Evolutionary conservation across 441 rosid genomes (phyloP), one percentile per base, ranked within the genome.

Genomic region (Biscutella laevigata): DNA sequence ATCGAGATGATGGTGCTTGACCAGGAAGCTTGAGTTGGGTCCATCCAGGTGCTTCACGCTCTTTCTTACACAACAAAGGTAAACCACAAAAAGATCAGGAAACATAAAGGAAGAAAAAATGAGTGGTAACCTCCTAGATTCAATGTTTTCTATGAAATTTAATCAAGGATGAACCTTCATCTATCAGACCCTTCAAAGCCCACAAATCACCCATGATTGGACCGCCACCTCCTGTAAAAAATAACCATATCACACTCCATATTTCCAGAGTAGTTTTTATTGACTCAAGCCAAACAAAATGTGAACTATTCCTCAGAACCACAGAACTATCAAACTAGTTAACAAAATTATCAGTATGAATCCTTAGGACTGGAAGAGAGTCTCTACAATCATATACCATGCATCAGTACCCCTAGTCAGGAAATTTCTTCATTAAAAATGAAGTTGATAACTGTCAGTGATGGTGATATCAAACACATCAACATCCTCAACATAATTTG

Each of bases 21-120:
- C 99, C 99, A 33, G 99, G 99, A 69, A 94, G 99, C 83, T 84
- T 94, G 74, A 94, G 72, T 64, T 86, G 96, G 38, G 97, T 94
- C 97, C 99, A 94, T 68, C 95, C 96, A 66, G 97, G 88, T 64
- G 87, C 57, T 79, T 89, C 99, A 74, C 72, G 84, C 75, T 86
- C 99, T 94, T 73, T 73, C 85, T 79, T 84, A 76, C 96, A 73
- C 86, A 77, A 87, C 53, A 78, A 77, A 68, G 52, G 70, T n/a
- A 69, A 64, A 71, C 69, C 33, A 62, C 26, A 72, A 41, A 25
- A 59, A 42, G 48, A 50, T 58, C 64, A 27, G 48, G 30, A 50
- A 43, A 44, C 22, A 57, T 24, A 29, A 46, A 53, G 25, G 6
- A 9, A 27, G 25, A 66, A 11, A 63, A 8, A 16, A 12, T 24